Evolutionary conservation across 805 yeast genomes (phyloP), one percentile per base, ranked within the genome.

Genomic region (Wickerhamiella parazyma): DNA sequence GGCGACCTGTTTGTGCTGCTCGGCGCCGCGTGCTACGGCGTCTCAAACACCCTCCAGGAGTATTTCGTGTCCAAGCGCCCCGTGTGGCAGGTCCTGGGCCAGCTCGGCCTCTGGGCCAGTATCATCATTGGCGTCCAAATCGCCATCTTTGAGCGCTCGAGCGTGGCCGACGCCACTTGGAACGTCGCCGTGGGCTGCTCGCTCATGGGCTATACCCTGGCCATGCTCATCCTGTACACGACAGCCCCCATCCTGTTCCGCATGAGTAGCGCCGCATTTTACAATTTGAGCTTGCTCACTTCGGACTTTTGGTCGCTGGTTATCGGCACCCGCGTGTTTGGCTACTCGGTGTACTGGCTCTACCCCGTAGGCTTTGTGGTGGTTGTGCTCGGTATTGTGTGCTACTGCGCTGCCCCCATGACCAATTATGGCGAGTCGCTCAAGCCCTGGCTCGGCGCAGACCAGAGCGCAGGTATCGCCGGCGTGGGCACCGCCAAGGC

Each of bases 341-440:
- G 67, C 22, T 67, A 67, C 53, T 55, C 54, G 28, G 71, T 67
- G 5, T 67, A 50, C 55, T 67, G 71, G 70, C 59, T 67, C 21
- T 67, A 67, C 49, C 71, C 71, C 5, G 66, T 67, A 21, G 71
- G 71, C 2, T 67, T 67, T 43, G 70, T 66, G 28, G 59, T 63
- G 44, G 65, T 68, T 4, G 58, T 67, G 18, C 37, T 63, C 3
- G 71, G 71, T 9, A 61, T 66, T 54, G 51, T 66, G 18, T 49
- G 64, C 42, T 67, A 67, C 56, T 62, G 66, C 50, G 54, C 60
- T 18, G 56, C 64, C 10, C 63, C 63, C 21, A 53, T 56, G 48
- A 56, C 58, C 22, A 49, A 49, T 12, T 49, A 51, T 20, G 70
- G 69, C 21, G 71, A 67, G 50, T 56, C 68, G 14, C 44, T 53